Percentiles rank a stretch among this genome's conserved stretches.
Conservation (phyloP, 2,329 filamentous ascomycete genomes). For the Aspergillus proliferans region DNA sequence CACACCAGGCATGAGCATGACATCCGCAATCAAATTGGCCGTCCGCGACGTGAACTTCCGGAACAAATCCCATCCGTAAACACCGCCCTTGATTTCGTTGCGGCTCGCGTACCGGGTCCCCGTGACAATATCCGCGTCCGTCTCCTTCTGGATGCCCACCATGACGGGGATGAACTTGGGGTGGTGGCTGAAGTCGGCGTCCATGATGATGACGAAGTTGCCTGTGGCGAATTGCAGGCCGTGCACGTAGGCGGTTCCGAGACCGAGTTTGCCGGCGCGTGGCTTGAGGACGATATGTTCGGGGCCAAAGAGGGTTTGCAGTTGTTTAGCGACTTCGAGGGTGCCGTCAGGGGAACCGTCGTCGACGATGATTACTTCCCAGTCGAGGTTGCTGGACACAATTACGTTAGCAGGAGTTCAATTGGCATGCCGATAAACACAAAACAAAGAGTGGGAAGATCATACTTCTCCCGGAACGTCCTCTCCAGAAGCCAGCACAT, state of each 20-base stretch:
- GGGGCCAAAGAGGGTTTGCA: constrained; percentile 73
- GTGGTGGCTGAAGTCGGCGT: constrained; percentile 98
- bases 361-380: constrained; percentile 97
- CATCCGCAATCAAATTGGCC: constrained; percentile 93
- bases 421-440: background rate
- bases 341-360: constrained; percentile 96
- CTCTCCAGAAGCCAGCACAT: constrained; percentile 89
- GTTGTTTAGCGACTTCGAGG: constrained; percentile 80
- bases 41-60: constrained; percentile 65
- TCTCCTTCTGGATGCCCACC: constrained; percentile 71
- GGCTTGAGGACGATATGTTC: constrained; percentile 76
- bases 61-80: constrained; percentile 96
- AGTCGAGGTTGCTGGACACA: constrained; percentile 72
- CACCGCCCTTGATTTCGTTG: constrained; percentile 58
- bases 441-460: constrained; percentile 1
- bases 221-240: constrained; percentile 83
- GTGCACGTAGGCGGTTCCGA: constrained; percentile 93
- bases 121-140: constrained; percentile 91
- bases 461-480: constrained; percentile 83
- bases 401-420: background rate
- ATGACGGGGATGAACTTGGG: constrained; percentile 97
- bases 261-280: constrained; percentile 90
- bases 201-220: constrained; percentile 99
- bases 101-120: constrained; percentile 88
- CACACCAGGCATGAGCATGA: constrained; percentile 83